Evolutionary conservation across 78 protist species (phyloP).

Genomic region (Isochrysis galbana): DNA sequence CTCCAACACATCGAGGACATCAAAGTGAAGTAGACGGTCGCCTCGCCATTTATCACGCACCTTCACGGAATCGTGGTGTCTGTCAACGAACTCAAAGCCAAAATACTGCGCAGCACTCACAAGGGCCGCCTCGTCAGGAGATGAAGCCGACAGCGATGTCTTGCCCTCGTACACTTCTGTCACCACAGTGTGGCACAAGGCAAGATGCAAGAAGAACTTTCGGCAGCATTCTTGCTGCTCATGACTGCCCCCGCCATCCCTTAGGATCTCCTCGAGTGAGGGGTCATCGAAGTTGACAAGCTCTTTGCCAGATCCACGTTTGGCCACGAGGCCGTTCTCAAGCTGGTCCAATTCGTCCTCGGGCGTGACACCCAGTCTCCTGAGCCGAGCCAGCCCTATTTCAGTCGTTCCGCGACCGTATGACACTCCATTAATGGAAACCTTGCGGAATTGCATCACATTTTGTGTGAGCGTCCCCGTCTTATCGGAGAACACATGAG

Average conservation of each 20-base stretch:
- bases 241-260: not conserved
- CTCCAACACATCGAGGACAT: constrained; percentile 65
- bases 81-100: not conserved
- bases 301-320: not conserved
- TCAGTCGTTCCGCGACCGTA: not conserved
- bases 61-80: not conserved
- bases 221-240: not conserved
- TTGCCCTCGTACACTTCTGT: constrained; percentile 31
- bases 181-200: constrained; percentile 85
- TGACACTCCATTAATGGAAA: not conserved
- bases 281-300: not conserved
- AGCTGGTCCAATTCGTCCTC: not conserved
- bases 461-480: constrained; percentile 97
- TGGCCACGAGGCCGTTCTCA: not conserved
- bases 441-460: constrained; percentile 68
- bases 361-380: not conserved
- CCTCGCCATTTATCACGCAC: not conserved
- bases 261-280: not conserved
- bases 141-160: constrained; percentile 35
- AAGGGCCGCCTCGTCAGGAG: constrained; percentile 91
- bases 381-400: not conserved
- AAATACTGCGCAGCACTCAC: constrained; percentile 53
- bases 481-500: constrained; percentile 89
- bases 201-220: constrained; percentile 46
- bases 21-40: not conserved